Base-by-base conservation (phyloP, 1,284 basidiomycete genomes). In the Cryptococcus wingfieldii region DNA sequence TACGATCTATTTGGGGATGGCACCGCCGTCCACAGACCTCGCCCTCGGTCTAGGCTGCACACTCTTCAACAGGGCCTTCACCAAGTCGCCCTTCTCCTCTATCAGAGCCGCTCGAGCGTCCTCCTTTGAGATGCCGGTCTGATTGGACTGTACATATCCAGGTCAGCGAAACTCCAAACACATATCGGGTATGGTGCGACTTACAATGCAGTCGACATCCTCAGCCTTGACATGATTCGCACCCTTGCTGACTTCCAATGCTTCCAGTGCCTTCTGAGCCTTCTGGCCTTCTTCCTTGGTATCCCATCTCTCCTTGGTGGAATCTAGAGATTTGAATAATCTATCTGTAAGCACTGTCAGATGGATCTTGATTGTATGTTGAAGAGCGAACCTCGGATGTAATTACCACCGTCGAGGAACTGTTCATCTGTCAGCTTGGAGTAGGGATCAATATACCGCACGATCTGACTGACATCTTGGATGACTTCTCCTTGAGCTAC, bases 191-290 rank as follows among this genome's bases (percentile, higher is more conserved):
- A 27, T 10, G 41, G 28, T 19, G 2, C 3, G 10, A 68, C 74
- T 58, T 56, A 74, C 74, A 28, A 73, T 61, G 27, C 66, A 68
- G 13, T 73, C 66, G 5, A 71, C 71, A 56, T 75, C 72, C 28
- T 58, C 65, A 2, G 62, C 49, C 34, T 72, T 70, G 10, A 65
- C 59, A 4, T 58, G 55, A 34, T 37, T 31, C 37, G 39, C 47
- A 14, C 38, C n/a, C 16, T 56, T 56, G 13, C 49, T 47, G 14
- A 70, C 62, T 9, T 71, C 63, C 19, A 75, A 53, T 45, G 71
- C 64, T 56, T 73, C 63, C 59, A 74, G 64, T 5, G 74, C 74
- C 52, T 60, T 61, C 34, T 64, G 61, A 14, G 74, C 74, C 58
- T 75, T 75, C 16, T 53, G 52, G 0, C 64, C 71, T 62, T 75